These are phyloP conservation scores for Quercus engelmannii DNA, from an alignment of 306 rosid genomes.

Conservation along the genomic window DNA sequence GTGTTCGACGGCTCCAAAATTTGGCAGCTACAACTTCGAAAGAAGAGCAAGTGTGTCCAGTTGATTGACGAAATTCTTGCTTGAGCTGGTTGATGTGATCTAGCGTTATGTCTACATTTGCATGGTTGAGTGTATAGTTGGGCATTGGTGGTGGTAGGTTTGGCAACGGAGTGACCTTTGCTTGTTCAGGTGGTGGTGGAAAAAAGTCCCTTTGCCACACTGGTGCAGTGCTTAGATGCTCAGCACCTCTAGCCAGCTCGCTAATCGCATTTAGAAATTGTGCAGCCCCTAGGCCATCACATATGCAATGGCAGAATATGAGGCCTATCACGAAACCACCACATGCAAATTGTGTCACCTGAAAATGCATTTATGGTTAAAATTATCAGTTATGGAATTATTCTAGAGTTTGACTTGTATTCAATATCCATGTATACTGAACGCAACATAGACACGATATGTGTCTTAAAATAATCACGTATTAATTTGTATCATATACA, in stretches of 20 bases:
- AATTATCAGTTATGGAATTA: no score
- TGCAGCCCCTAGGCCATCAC: slow-evolving; percentile 90
- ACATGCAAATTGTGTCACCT: slow-evolving; percentile 72
- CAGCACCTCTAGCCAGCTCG: slow-evolving; percentile 54
- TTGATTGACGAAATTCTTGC: slow-evolving; percentile 34
- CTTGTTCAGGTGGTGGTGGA: not conserved
- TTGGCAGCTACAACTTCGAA: slow-evolving; percentile 64
- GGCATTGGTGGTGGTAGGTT: slow-evolving; percentile 21
- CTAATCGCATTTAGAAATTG: slow-evolving; percentile 73
- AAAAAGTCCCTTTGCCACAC: slow-evolving; percentile 63
- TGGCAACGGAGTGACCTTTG: not conserved
- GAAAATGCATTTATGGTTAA: not conserved
- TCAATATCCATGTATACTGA: accelerated
- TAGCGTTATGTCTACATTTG: slow-evolving; percentile 47
- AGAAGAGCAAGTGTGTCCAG: slow-evolving; percentile 54
- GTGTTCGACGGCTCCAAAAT: slow-evolving; percentile 59
- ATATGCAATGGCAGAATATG: slow-evolving; percentile 61
- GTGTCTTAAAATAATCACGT: no score
- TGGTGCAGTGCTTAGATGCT: slow-evolving; percentile 42
- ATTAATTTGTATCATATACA: no score
- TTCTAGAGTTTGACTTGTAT: no score
- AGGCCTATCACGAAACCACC: slow-evolving; percentile 82
- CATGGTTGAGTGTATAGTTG: slow-evolving; percentile 37
- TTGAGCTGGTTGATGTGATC: slow-evolving; percentile 41
- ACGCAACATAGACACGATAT: accelerated